These are phyloP conservation scores for Schizonepeta tenuifolia DNA, from an alignment of 257 asterid species.

Conservation along the genomic window DNA sequence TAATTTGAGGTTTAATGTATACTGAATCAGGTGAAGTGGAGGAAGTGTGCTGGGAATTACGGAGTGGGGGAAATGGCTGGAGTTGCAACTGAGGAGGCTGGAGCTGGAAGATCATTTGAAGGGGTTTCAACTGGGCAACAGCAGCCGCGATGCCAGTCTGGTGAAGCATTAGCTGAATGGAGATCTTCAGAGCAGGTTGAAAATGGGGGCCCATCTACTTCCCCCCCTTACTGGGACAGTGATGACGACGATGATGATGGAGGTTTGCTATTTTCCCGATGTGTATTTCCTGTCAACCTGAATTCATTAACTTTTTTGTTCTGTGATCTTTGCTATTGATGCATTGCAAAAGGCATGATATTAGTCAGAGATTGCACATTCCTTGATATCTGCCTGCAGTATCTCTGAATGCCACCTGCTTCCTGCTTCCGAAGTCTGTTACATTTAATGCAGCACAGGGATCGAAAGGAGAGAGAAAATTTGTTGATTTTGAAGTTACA, in stretches of 20 bases:
- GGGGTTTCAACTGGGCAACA: constrained; percentile 56
- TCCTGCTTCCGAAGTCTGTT: neutral
- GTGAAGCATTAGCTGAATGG: constrained; percentile 81
- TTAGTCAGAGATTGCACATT: constrained; percentile 1
- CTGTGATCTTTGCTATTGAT: constrained; percentile 4
- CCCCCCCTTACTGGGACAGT: constrained; percentile 91
- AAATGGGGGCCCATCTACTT: constrained; percentile 76
- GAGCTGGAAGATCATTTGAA: constrained; percentile 61
- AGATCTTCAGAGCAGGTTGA: constrained; percentile 84
- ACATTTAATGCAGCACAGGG: neutral
- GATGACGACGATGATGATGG: constrained; percentile 62
- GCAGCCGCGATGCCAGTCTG: constrained; percentile 58
- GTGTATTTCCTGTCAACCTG: neutral
- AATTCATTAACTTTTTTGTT: neutral
- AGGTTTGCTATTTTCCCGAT: constrained; percentile 43
- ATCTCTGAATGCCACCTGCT: neutral
- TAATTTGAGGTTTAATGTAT: constrained; percentile 6
- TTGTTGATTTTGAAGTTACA: neutral
- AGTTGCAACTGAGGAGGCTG: constrained; percentile 53
- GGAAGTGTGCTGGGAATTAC: constrained; percentile 56
- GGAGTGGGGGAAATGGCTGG: constrained; percentile 66
- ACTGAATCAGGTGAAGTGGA: constrained; percentile 52
- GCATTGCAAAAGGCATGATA: neutral
- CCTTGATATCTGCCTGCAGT: neutral
- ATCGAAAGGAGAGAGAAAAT: neutral